Percentiles rank a stretch among this genome's conserved stretches.
Evolutionary conservation across 345 rosid species (phyloP).

Genomic region (Pistacia atlantica): DNA sequence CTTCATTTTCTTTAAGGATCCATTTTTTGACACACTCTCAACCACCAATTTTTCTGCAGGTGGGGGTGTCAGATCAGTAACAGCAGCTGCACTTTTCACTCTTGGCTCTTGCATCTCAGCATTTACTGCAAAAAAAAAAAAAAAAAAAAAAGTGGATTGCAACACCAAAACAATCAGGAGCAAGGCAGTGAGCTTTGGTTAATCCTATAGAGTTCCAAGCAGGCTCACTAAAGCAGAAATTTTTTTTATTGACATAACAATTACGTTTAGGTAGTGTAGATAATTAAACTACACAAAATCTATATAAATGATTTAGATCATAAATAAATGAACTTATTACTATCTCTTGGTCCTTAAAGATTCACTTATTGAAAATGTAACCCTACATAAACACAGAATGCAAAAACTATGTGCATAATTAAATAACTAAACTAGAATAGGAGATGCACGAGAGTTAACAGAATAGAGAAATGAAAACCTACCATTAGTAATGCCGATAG

Average conservation of each 20-base stretch:
- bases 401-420: not conserved
- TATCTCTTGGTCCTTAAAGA: not conserved
- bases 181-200: not conserved
- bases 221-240: slow-evolving; percentile 3
- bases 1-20: slow-evolving; percentile 67
- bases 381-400: not conserved
- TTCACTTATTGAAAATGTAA: not conserved
- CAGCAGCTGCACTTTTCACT: slow-evolving; percentile 62
- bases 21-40: slow-evolving; percentile 65
- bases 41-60: slow-evolving; percentile 69
- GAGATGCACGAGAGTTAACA: not conserved
- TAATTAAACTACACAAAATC: not conserved
- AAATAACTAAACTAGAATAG: slow-evolving; percentile 2
- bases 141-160: slow-evolving; percentile 12
- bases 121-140: slow-evolving; percentile 36
- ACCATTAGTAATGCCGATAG: slow-evolving; percentile 42
- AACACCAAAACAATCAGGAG: slow-evolving; percentile 9
- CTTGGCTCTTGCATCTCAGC: slow-evolving; percentile 66
- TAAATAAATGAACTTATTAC: not conserved
- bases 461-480: slow-evolving; percentile 25
- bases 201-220: not conserved
- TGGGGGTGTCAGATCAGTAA: slow-evolving; percentile 71
- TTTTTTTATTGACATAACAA: not conserved
- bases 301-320: not conserved
- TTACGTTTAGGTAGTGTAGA: not conserved